Base-by-base conservation (phyloP, 495 filamentous ascomycete species). In the Xylaria telfairii region DNA sequence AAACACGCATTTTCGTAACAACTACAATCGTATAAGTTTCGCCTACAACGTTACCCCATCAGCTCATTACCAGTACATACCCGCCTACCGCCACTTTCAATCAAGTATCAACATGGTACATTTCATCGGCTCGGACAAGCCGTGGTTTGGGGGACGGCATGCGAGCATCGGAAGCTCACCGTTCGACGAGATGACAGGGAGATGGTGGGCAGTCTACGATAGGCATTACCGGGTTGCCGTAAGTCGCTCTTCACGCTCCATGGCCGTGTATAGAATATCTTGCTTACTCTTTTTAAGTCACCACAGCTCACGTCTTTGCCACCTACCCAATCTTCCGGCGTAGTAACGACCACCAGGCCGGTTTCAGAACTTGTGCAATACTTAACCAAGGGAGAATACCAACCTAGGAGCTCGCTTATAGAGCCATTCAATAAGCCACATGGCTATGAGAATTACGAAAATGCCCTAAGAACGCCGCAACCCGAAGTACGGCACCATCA, bases 41-140 rank as follows among this genome's bases (percentile, higher is more conserved):
- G 88, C 90, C 41, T 99, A 98, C 83, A 99, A 99, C 79, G 95
- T 93, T 81, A 99, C 96, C 3, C 94, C 95, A 6, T 96, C 92
- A 72, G 94, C 90, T 34, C 92, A 94, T 75, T 98, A 98, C 82
- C 95, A 98, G 81, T 97, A 96, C 80, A 87, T 95, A 54, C 96
- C 96, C 19, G 96, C 96, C 56, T 99, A 97, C 81, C 89, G 90
- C 75, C 93, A 98, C 83, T 97, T 95, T 77, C 91, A 95, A 80
- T 91, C 91, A 51, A 90, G 87, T 71, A 95, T 98, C 76, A 93
- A 87, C 74, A 82, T 96, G 83, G 89, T 96, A 46, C 96, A 98
- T 82, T 98, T 97, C 79, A 98, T 98, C 78, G 96, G 96, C 13
- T 79, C 89, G 49, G 88, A 93, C 49, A 98, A 98, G 81, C 96